Conservation (phyloP, 768 basidiomycete species). For the Tulasnella calospora region DNA sequence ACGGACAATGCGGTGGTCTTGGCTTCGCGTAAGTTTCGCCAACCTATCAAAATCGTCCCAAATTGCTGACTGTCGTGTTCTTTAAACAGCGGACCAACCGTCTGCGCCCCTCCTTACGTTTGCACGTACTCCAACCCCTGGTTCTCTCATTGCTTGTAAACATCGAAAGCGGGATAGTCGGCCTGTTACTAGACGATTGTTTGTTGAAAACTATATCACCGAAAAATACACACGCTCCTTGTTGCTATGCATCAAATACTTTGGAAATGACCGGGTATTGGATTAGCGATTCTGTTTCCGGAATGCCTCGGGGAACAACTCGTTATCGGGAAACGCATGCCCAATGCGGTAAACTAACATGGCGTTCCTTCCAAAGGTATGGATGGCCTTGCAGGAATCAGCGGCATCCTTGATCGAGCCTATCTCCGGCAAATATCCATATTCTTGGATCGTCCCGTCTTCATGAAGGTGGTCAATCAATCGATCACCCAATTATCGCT, state of each 20-base stretch:
- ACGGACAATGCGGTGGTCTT: neutral
- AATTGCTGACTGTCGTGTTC: slow-evolving; percentile 12
- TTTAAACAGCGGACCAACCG: slow-evolving; percentile 21
- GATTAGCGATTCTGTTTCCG: no score
- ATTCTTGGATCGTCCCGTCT: no score
- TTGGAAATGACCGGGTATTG: no score
- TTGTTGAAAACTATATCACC: neutral
- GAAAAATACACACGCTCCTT: neutral
- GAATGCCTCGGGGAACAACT: no score
- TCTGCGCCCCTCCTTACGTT: slow-evolving; percentile 10
- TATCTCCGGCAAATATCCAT: no score
- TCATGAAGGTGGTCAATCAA: no score
- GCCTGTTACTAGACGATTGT: neutral
- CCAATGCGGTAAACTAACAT: no score
- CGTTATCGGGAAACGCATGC: no score
- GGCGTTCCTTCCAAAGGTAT: no score
- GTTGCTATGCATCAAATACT: neutral
- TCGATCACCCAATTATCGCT: no score
- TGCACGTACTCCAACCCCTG: slow-evolving; percentile 17
- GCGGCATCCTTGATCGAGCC: no score
- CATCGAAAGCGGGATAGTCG: neutral
- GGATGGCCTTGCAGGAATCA: no score
- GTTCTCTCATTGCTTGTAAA: slow-evolving; percentile 26
- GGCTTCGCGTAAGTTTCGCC: neutral
- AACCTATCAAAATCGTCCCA: neutral